Percentiles rank a stretch among this genome's conserved stretches.
phyloP scores from a whole-genome alignment of 805 yeast species.

The Sporopachydermia lactativora region DNA sequence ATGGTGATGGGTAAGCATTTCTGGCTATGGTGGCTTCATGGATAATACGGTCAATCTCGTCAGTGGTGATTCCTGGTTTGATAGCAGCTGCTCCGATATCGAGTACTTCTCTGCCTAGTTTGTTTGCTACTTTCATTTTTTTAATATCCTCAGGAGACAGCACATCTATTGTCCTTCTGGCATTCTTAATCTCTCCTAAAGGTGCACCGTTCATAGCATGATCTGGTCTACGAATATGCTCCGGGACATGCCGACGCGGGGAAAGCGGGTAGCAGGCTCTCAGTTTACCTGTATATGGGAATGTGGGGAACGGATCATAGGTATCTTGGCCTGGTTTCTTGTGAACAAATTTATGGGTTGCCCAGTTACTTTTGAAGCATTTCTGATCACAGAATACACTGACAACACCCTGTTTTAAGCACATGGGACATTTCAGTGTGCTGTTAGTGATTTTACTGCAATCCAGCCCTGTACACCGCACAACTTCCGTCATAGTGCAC shows the following conservation, averaged over 20 bases:
- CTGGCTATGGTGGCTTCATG: constrained; percentile 83
- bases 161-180: constrained; percentile 50
- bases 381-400: constrained; percentile 67
- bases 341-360: constrained; percentile 40
- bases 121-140: constrained; percentile 62
- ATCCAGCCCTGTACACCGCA: constrained; percentile 59
- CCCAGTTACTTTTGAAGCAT: constrained; percentile 67
- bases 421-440: constrained; percentile 77
- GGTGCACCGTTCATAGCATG: constrained; percentile 77
- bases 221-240: constrained; percentile 61
- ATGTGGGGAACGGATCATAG: constrained; percentile 81
- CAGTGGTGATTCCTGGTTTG: constrained; percentile 85
- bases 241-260: constrained; percentile 59
- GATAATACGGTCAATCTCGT: constrained; percentile 73
- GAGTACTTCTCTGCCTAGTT: constrained; percentile 72
- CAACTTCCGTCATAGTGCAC: too few species aligned
- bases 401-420: constrained; percentile 56
- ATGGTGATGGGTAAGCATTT: constrained; percentile 87
- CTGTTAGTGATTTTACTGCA: constrained; percentile 78
- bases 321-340: constrained; percentile 35
- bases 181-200: constrained; percentile 54
- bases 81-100: constrained; percentile 79
- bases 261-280: constrained; percentile 75
- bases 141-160: constrained; percentile 56
- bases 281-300: constrained; percentile 56